A percentile compares a stretch with the other conserved stretches of the same genome.
Evolutionary conservation across 768 basidiomycete genomes (phyloP).

Genomic region (Clitopilus hobsonii): DNA sequence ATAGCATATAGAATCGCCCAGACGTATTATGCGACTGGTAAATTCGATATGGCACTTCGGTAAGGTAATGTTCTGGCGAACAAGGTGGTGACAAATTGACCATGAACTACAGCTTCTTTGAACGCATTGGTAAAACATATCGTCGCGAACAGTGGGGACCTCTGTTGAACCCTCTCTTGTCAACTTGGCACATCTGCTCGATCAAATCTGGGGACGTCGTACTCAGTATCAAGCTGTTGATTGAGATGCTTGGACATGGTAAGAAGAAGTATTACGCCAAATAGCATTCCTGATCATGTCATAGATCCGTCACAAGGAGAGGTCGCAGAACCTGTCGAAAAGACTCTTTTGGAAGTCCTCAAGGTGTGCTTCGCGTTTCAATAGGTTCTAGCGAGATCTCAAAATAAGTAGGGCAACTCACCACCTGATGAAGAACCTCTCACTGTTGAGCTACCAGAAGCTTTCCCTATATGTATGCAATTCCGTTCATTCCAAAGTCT

Average conservation of each 20-base stretch:
- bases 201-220: constrained; percentile 75
- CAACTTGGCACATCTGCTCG: constrained; percentile 81
- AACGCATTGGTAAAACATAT: constrained; percentile 86
- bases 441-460: constrained; percentile 58
- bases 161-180: constrained; percentile 70
- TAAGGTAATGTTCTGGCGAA: constrained; percentile 27
- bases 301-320: constrained; percentile 36
- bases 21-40: constrained; percentile 74
- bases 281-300: not conserved
- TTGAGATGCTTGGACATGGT: constrained; percentile 86
- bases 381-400: not conserved
- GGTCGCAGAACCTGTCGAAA: constrained; percentile 49
- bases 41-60: constrained; percentile 87
- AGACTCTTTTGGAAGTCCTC: constrained; percentile 70
- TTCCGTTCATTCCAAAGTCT: not conserved
- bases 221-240: constrained; percentile 64
- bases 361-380: constrained; percentile 41
- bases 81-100: not conserved
- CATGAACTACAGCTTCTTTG: constrained; percentile 74
- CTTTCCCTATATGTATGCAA: constrained; percentile 56
- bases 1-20: constrained; percentile 89
- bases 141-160: constrained; percentile 78
- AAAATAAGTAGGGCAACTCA: constrained; percentile 54
- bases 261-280: constrained; percentile 11
- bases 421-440: constrained; percentile 58